Percentiles rank a stretch among this genome's conserved stretches.
Evolutionary conservation across 2,329 filamentous ascomycete genomes (phyloP).

Genomic region (Trichoderma sp.): DNA sequence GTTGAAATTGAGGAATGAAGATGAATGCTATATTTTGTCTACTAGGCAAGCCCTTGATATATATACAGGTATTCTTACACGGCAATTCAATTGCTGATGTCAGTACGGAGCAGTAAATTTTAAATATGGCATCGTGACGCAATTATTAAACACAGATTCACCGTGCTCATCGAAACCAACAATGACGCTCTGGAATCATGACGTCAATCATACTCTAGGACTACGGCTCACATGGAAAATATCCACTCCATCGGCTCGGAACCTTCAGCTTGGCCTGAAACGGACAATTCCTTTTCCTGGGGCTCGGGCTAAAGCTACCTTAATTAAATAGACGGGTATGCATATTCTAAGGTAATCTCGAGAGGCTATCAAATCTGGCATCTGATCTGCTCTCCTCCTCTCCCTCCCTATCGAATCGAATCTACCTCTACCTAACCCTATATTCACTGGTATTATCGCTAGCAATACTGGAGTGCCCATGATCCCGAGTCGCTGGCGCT

Average conservation of each 20-base stretch:
- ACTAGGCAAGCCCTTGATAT: too few species aligned
- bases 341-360: not conserved
- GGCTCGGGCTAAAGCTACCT: not conserved
- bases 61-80: not conserved
- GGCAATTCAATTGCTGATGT: not conserved
- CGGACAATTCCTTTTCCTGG: not conserved
- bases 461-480: conserved; percentile 19
- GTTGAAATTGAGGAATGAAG: not conserved
- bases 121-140: conserved; percentile 14
- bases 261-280: not conserved
- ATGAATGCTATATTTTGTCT: not conserved
- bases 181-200: not conserved
- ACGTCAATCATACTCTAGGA: conserved; percentile 9
- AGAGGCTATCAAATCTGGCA: not conserved
- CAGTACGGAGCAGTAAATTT: not conserved
- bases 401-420: not conserved
- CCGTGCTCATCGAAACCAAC: not conserved
- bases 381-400: not conserved
- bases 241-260: not conserved
- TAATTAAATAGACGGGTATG: not conserved
- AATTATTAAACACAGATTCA: not conserved
- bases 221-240: not conserved
- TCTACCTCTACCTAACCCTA: conserved; percentile 21
- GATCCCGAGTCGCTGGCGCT: not conserved
- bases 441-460: conserved; percentile 24